These are phyloP conservation scores for Microdochium paspali DNA, from an alignment of 2,329 filamentous ascomycete genomes.

Conservation along the genomic window DNA sequence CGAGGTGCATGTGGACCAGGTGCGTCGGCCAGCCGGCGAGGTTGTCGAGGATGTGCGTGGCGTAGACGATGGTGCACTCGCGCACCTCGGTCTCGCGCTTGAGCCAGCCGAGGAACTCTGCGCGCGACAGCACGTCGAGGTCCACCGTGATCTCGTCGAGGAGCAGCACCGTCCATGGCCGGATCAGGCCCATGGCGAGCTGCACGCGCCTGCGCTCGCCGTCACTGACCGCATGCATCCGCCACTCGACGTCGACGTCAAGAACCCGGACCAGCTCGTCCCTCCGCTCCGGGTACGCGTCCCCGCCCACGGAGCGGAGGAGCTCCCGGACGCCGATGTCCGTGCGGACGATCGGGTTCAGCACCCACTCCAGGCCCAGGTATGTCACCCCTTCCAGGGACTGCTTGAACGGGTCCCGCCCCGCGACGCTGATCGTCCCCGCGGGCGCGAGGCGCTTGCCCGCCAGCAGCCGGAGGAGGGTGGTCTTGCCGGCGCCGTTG, in stretches of 20 bases:
- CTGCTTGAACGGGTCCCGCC: conserved; percentile 85
- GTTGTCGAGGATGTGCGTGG: conserved; percentile 95
- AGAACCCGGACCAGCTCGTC: conserved; percentile 83
- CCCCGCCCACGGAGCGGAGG: conserved; percentile 75
- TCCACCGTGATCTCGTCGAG: conserved; percentile 98
- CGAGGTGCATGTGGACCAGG: conserved; percentile 90
- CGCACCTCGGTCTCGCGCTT: conserved; percentile 76
- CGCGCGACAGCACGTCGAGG: conserved; percentile 76
- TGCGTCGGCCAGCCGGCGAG: conserved; percentile 91
- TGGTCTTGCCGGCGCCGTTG: conserved; percentile 96
- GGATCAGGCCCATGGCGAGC: conserved; percentile 86
- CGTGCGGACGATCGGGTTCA: conserved; percentile 91
- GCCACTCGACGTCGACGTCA: conserved; percentile 86
- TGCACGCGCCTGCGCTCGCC: conserved; percentile 88
- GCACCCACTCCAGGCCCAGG: conserved; percentile 93
- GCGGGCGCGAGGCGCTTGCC: conserved; percentile 86
- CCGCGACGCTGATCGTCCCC: conserved; percentile 65
- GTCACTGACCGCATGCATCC: conserved; percentile 92
- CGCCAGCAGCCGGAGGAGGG: conserved; percentile 83
- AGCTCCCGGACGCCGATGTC: conserved; percentile 89
- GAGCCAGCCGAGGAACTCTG: conserved; percentile 78
- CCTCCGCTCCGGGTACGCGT: conserved; percentile 69
- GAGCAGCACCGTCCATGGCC: conserved; percentile 84
- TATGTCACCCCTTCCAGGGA: conserved; percentile 92
- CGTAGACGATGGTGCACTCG: conserved; percentile 89